phyloP scores from a whole-genome alignment of 495 filamentous ascomycete species.

The Evernia prunastri region DNA sequence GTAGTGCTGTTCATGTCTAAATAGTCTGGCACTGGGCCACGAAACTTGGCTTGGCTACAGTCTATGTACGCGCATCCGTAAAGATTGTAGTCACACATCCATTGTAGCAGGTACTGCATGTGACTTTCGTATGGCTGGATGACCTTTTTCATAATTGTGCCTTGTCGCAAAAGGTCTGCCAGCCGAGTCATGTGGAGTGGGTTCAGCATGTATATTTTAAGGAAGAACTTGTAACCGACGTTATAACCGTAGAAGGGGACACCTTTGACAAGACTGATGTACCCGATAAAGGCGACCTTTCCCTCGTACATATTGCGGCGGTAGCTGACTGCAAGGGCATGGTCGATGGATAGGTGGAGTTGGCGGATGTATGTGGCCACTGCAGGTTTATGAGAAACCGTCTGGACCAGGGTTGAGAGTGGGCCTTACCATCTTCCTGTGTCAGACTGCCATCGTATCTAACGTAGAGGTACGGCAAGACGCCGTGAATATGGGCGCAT shows the following conservation, averaged over 20 bases:
- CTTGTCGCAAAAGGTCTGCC: conserved; percentile 77
- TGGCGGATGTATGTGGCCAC: conserved; percentile 63
- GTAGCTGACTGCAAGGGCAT: conserved; percentile 75
- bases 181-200: conserved; percentile 74
- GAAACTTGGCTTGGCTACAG: conserved; percentile 60
- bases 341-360: conserved; percentile 76
- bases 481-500: conserved; percentile 93
- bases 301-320: conserved; percentile 63
- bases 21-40: conserved; percentile 66
- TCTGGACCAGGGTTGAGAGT: background rate
- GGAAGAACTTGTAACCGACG: conserved; percentile 83
- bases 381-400: conserved; percentile 31
- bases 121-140: conserved; percentile 94
- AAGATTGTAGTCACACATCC: conserved; percentile 97
- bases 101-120: conserved; percentile 83
- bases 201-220: conserved; percentile 91
- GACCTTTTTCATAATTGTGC: conserved; percentile 69
- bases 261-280: conserved; percentile 87
- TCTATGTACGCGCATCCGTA: conserved; percentile 88
- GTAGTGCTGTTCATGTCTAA: conserved; percentile 47
- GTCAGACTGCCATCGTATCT: conserved; percentile 71
- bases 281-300: conserved; percentile 69
- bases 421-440: conserved; percentile 54
- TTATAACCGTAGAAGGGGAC: conserved; percentile 92
- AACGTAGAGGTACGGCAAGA: conserved; percentile 88